phyloP scores from a whole-genome alignment of 75 land plant species.

The Isoetes taiwanensis region DNA sequence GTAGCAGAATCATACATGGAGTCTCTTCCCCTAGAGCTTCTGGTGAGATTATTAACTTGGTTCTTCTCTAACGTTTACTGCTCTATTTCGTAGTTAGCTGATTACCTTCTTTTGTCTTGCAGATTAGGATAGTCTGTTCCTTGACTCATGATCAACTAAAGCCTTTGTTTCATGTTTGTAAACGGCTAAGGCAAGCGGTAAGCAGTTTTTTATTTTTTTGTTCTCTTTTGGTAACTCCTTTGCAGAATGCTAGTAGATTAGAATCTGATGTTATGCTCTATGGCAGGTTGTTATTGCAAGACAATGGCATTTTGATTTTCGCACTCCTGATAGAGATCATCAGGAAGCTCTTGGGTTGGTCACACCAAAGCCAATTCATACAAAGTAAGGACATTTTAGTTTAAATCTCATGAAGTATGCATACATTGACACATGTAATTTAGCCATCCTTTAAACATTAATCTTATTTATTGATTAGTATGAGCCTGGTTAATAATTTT shows the following conservation, averaged over 20 bases:
- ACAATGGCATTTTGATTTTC: constrained; percentile 64
- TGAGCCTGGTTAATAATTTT: too few species aligned
- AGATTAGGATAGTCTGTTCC: constrained; percentile 77
- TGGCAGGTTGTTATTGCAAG: constrained; percentile 60
- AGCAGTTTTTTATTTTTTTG: constrained; percentile 2
- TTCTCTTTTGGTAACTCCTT: too few species aligned
- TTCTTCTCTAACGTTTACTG: too few species aligned
- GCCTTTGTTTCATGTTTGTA: constrained; percentile 76
- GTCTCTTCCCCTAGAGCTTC: constrained; percentile 64
- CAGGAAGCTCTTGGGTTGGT: constrained; percentile 46
- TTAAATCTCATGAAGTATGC: too few species aligned
- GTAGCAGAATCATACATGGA: constrained; percentile 67
- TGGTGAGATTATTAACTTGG: too few species aligned
- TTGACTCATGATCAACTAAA: constrained; percentile 79
- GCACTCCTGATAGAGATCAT: constrained; percentile 70
- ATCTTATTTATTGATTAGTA: too few species aligned
- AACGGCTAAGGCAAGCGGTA: constrained; percentile 58
- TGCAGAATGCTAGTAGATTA: too few species aligned
- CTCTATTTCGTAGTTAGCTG: too few species aligned
- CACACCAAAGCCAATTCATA: constrained; percentile 66
- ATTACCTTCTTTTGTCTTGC: constrained; percentile 1
- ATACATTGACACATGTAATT: too few species aligned
- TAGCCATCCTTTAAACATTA: too few species aligned
- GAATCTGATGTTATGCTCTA: not conserved
- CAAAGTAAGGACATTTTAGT: too few species aligned